phyloP scores from a whole-genome alignment of 2,329 filamentous ascomycete genomes.

The Apiospora saccharicola region DNA sequence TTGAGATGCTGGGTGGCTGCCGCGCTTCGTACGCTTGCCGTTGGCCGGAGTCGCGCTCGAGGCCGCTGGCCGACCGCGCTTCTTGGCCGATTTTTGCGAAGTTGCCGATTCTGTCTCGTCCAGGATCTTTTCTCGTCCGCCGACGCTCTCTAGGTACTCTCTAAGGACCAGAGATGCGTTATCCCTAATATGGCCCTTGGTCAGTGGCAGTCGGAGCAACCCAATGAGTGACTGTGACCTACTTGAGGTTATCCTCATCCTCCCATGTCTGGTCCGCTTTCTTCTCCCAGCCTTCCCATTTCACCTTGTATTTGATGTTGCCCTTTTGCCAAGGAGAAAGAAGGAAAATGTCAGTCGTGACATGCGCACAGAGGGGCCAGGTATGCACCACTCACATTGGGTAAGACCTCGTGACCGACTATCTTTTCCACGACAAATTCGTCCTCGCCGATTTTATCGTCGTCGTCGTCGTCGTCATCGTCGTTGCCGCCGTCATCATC shows the following conservation, averaged over 20 bases:
- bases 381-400: slow-evolving; percentile 47
- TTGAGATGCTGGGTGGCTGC: slow-evolving; percentile 56
- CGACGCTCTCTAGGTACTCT: slow-evolving; percentile 68
- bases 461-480: slow-evolving; percentile 40
- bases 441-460: slow-evolving; percentile 45
- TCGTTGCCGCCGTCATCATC: slow-evolving; percentile 37
- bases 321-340: slow-evolving; percentile 8
- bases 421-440: slow-evolving; percentile 78
- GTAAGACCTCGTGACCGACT: slow-evolving; percentile 67
- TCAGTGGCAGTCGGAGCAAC: neutral
- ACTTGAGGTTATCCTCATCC: slow-evolving; percentile 74
- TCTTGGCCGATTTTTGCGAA: slow-evolving; percentile 54
- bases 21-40: slow-evolving; percentile 56
- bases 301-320: slow-evolving; percentile 70
- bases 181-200: slow-evolving; percentile 48
- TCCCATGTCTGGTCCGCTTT: slow-evolving; percentile 80
- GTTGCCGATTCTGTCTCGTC: slow-evolving; percentile 57
- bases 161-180: slow-evolving; percentile 67
- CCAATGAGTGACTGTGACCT: slow-evolving; percentile 35
- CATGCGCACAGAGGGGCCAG: slow-evolving; percentile 18
- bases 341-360: neutral
- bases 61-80: slow-evolving; percentile 60
- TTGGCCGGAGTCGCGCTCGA: slow-evolving; percentile 40
- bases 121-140: slow-evolving; percentile 67
- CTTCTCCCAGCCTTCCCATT: slow-evolving; percentile 81